Percentiles rank a stretch among this genome's conserved stretches.
Conservation (phyloP, 805 yeast species). For the Candida pseudoglaebosa region DNA sequence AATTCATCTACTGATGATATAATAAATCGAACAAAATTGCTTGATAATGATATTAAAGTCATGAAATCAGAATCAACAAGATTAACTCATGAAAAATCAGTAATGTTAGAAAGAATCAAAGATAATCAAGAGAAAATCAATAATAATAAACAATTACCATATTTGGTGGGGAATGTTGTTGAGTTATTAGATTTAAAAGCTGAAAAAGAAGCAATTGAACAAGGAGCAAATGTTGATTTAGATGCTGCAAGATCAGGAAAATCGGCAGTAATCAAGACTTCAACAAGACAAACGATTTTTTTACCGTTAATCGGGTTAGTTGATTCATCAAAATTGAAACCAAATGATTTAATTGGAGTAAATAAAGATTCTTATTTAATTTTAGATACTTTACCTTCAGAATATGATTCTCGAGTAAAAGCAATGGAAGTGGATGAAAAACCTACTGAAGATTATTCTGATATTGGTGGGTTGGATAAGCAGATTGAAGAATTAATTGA, state of each 20-base stretch:
- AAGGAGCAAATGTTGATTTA: constrained; percentile 92
- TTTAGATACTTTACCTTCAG: constrained; percentile 92
- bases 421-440: constrained; percentile 99
- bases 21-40: constrained; percentile 75
- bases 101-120: constrained; percentile 89
- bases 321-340: constrained; percentile 85
- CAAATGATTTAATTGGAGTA: constrained; percentile 97
- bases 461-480: constrained; percentile 97
- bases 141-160: constrained; percentile 93
- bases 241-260: constrained; percentile 90
- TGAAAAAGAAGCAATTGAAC: constrained; percentile 76
- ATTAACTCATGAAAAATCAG: constrained; percentile 85
- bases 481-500: constrained; percentile 98
- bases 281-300: constrained; percentile 96
- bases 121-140: constrained; percentile 95
- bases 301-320: constrained; percentile 94
- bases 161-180: constrained; percentile 93
- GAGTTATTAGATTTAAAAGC: constrained; percentile 87
- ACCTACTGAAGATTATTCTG: constrained; percentile 95
- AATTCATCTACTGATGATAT: constrained; percentile 77
- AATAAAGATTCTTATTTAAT: constrained; percentile 94
- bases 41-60: constrained; percentile 93
- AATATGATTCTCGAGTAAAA: constrained; percentile 95
- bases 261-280: constrained; percentile 97
- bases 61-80: constrained; percentile 91